These are phyloP conservation scores for Hyaloscypha variabilis DNA, from an alignment of 495 filamentous ascomycete species.

Conservation along the genomic window DNA sequence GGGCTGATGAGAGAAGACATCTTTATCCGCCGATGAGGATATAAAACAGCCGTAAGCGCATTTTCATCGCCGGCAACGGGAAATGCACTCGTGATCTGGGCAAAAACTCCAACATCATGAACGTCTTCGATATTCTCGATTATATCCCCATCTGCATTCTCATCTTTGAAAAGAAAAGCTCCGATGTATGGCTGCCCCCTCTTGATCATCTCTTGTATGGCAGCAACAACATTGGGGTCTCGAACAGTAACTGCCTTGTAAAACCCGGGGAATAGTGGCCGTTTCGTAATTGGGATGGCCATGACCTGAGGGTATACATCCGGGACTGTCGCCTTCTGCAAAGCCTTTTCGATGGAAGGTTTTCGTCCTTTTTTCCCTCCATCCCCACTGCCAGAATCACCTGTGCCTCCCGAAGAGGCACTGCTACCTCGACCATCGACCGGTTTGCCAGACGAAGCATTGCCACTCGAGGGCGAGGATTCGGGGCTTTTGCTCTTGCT, in stretches of 20 bases:
- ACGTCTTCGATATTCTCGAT: conserved; percentile 89
- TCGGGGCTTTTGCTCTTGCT: conserved; percentile 34
- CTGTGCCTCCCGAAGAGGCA: conserved; percentile 43
- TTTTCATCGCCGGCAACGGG: conserved; percentile 78
- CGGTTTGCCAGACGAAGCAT: conserved; percentile 41
- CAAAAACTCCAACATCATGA: conserved; percentile 94
- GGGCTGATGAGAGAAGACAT: conserved; percentile 70
- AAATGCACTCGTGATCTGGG: conserved; percentile 94
- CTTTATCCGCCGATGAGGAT: conserved; percentile 94
- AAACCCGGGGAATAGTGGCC: conserved; percentile 95
- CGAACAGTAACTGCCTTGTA: conserved; percentile 98
- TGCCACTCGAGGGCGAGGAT: conserved; percentile 37
- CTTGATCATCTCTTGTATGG: conserved; percentile 96
- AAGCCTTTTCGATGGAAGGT: conserved; percentile 64
- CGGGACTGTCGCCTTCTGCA: conserved; percentile 86
- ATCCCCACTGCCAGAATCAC: conserved; percentile 48
- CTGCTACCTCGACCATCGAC: conserved; percentile 47
- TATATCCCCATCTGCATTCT: conserved; percentile 86
- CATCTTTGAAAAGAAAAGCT: conserved; percentile 95
- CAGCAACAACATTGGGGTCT: conserved; percentile 83
- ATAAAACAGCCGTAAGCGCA: conserved; percentile 87
- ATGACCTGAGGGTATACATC: conserved; percentile 98
- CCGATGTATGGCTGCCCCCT: conserved; percentile 98
- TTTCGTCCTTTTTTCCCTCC: conserved; percentile 64
- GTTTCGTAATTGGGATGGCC: conserved; percentile 96